phyloP scores from a whole-genome alignment of 2,329 filamentous ascomycete species.

The Neonectria coccinea region DNA sequence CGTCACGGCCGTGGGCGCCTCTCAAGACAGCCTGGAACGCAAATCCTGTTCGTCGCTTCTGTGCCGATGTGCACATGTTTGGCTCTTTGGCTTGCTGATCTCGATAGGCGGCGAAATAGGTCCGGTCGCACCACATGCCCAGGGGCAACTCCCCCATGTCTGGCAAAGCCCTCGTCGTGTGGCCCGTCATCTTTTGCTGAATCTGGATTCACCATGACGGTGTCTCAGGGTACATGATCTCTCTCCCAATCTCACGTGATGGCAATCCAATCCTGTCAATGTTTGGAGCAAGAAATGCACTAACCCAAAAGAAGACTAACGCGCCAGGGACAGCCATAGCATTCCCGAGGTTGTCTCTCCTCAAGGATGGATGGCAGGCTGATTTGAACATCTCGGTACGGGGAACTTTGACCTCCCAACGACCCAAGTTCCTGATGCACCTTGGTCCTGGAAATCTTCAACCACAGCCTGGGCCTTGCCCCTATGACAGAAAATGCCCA shows the following conservation, averaged over 20 bases:
- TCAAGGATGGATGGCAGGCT: slow-evolving; percentile 5
- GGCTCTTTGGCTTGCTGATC: slow-evolving; percentile 1
- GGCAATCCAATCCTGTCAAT: neutral
- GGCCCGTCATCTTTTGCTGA: neutral
- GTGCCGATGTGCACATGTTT: slow-evolving; percentile 6
- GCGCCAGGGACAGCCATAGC: slow-evolving; percentile 28
- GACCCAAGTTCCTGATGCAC: slow-evolving; percentile 19
- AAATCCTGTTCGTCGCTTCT: slow-evolving; percentile 16
- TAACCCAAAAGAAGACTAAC: slow-evolving; percentile 18
- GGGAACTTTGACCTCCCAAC: slow-evolving; percentile 33
- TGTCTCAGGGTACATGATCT: neutral
- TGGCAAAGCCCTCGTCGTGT: neutral
- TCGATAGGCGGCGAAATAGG: neutral
- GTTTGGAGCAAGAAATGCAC: slow-evolving; percentile 3
- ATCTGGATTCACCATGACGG: slow-evolving; percentile 7
- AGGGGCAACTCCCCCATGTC: neutral
- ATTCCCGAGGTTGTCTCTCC: slow-evolving; percentile 43
- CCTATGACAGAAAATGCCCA: neutral
- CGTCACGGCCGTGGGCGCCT: slow-evolving; percentile 3
- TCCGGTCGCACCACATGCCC: neutral
- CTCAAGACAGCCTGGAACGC: slow-evolving; percentile 19
- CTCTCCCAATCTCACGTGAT: slow-evolving; percentile 21
- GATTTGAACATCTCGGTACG: slow-evolving; percentile 41
- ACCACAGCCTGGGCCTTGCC: neutral
- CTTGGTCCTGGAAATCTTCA: slow-evolving; percentile 27